Evolutionary conservation across 2,329 filamentous ascomycete species (phyloP).

Genomic region (Apiospora kogelbergensis): DNA sequence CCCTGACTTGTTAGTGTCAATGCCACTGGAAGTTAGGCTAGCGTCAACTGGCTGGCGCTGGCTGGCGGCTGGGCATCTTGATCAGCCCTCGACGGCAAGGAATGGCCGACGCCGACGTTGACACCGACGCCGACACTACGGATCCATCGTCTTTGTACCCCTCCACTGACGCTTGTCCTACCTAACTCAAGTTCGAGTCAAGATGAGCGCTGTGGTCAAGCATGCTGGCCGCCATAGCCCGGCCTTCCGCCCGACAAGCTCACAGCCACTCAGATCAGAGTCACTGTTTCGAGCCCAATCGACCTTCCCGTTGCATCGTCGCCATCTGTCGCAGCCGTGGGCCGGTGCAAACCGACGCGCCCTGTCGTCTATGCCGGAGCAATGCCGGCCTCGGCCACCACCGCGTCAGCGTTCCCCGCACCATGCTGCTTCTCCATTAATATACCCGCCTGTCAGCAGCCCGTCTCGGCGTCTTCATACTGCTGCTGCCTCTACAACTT

Average conservation of each 20-base stretch:
- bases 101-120: no score
- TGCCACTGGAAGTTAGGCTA: no score
- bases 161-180: no score
- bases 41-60: no score
- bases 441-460: background rate
- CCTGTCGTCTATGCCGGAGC: constrained; percentile 1
- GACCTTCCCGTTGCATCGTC: background rate
- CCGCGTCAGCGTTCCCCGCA: background rate
- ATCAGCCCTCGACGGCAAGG: no score
- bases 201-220: background rate
- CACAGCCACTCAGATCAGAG: background rate
- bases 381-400: constrained; percentile 4
- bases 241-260: background rate
- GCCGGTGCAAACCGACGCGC: background rate
- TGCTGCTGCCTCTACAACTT: background rate
- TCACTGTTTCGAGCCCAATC: background rate
- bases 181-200: no score
- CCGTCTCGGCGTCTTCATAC: constrained; percentile 12
- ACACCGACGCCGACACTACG: no score
- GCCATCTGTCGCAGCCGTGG: background rate
- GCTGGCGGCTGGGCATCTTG: no score
- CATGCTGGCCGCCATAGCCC: background rate
- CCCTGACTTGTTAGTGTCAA: no score
- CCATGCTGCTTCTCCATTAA: constrained; percentile 12
- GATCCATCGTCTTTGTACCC: no score